Evolutionary conservation across 2,329 filamentous ascomycete species (phyloP), one percentile per base, ranked within the genome.

Genomic region (Paraconiothyrium sp.): DNA sequence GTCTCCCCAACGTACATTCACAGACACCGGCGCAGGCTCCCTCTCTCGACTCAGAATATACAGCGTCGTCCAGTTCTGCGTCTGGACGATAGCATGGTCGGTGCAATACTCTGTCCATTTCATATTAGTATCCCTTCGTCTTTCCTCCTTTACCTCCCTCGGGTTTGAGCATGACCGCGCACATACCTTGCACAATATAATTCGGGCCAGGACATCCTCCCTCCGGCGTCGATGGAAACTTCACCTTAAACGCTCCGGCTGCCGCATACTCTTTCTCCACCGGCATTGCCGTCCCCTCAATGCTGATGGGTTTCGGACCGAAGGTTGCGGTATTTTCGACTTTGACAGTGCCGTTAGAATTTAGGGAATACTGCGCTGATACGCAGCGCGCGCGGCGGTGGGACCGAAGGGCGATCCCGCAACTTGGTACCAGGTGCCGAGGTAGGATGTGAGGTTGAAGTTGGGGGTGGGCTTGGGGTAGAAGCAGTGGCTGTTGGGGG

Each of bases 351-450:
- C 70, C 70, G 44, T 73, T 70, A 7, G 69, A 67, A 35, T 72
- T 73, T 22, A 73, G 63, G 8, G 63, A 41, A 58, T 75, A 75
- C 35, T 71, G 60, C 1, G 69, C 72, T 3, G 65, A 65, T 9
- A 72, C 65, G 34, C 72, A 74, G 20, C 70, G 63, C 7, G 67
- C 70, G 32, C 71, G 4, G 66, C 61, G 1, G 72, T 73, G 9
- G 67, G 69, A 4, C 72, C 68, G 24, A 75, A 75, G 2, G 72
- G 67, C 27, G 70, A 72, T n/a, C 72, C 72, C 11, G 72, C 72
- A 1, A 75, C 72, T 57, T 75, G 72, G 51, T 74, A 74, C 71
- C 72, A 75, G 22, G 66, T 73, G 39, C 72, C 72, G 0, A 74
- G 61, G 43, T 74, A 75, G 27, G 63, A 59, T 27, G 73, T 52